Evolutionary conservation across 345 rosid genomes (phyloP).

Genomic region (Mallotus nudiflorus): DNA sequence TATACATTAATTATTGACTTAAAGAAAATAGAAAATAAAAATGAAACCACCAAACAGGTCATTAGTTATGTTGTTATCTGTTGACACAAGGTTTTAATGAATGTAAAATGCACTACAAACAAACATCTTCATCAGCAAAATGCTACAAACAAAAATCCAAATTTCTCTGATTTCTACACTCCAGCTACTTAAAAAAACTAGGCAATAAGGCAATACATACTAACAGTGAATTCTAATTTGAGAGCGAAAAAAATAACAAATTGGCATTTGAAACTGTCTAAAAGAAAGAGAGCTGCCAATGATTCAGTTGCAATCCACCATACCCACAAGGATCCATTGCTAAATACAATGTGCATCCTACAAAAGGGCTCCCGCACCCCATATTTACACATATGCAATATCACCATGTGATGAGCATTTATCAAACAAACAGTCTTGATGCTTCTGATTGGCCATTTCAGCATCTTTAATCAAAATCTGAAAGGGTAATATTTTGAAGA

Average conservation of each 20-base stretch:
- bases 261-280: constrained; percentile 13
- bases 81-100: too few species aligned
- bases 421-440: too few species aligned
- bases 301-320: constrained; percentile 16
- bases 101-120: not conserved
- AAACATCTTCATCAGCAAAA: constrained; percentile 5
- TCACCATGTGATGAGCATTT: not conserved
- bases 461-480: not conserved
- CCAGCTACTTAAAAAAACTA: not conserved
- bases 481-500: not conserved
- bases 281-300: constrained; percentile 11
- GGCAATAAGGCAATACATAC: constrained; percentile 9
- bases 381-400: constrained; percentile 32
- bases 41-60: too few species aligned
- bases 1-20: too few species aligned
- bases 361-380: not conserved
- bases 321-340: constrained; percentile 10
- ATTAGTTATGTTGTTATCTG: too few species aligned
- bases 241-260: constrained; percentile 5
- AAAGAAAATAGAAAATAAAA: too few species aligned
- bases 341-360: constrained; percentile 13
- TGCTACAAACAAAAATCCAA: not conserved
- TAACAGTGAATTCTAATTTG: constrained; percentile 16
- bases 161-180: constrained; percentile 2
- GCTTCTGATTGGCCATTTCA: not conserved